These are phyloP conservation scores for Canna indica DNA, from an alignment of 176 grass and related monocot genomes.

Conservation along the genomic window DNA sequence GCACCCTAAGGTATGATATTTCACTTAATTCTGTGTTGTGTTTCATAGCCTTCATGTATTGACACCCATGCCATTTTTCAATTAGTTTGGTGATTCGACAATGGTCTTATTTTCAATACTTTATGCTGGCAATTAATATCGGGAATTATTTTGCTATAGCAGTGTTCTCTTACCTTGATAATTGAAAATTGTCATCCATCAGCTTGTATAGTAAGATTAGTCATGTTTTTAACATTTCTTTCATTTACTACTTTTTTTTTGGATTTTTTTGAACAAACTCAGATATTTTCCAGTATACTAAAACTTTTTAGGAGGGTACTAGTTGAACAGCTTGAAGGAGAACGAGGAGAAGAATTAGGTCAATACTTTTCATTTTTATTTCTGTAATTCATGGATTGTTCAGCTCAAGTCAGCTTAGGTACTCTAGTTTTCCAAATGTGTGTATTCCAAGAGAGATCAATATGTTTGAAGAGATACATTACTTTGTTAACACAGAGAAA, in stretches of 20 bases:
- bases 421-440: neutral
- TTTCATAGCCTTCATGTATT: neutral
- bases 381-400: neutral
- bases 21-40: neutral
- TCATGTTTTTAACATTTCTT: neutral
- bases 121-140: neutral
- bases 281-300: neutral
- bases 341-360: neutral
- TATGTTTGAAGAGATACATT: neutral
- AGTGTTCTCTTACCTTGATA: neutral
- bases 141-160: neutral
- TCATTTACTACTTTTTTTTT: neutral
- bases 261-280: neutral
- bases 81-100: neutral
- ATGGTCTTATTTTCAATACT: neutral
- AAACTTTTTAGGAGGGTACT: neutral
- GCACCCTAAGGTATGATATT: slow-evolving; percentile 66
- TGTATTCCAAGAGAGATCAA: neutral
- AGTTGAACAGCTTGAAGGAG: neutral
- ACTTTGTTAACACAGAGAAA: neutral
- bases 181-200: neutral
- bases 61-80: too few relatives aligned
- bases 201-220: neutral
- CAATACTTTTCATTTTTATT: neutral
- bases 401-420: neutral